Conservation (phyloP, 2,329 filamentous ascomycete species). For the Monosporascus ibericus region DNA sequence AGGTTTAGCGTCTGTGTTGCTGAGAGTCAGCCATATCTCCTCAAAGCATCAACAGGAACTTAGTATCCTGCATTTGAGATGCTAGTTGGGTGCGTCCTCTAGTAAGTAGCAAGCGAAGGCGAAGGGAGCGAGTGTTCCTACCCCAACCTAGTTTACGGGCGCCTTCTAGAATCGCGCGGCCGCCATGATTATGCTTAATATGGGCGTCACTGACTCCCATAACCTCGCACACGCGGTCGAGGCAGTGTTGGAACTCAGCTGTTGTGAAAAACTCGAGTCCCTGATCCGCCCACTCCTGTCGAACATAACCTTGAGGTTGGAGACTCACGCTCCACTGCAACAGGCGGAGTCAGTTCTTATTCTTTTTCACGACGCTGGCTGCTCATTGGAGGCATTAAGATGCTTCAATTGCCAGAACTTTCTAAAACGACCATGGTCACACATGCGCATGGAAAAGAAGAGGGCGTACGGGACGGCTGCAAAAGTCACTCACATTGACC, state of each 20-base stretch:
- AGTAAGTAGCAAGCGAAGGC: background rate
- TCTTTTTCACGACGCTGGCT: background rate
- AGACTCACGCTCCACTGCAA: conserved; percentile 59
- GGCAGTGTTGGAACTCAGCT: conserved; percentile 65
- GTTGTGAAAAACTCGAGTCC: conserved; percentile 70
- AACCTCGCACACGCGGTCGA: conserved; percentile 71
- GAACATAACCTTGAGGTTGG: conserved; percentile 66
- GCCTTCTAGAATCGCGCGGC: conserved; percentile 68
- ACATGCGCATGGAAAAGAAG: background rate
- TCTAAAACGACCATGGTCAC: background rate
- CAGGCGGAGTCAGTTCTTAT: background rate
- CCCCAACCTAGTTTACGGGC: conserved; percentile 66
- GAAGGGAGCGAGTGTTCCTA: background rate
- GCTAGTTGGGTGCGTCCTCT: no score
- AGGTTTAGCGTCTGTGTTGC: conserved; percentile 39
- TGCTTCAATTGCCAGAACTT: background rate
- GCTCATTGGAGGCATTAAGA: background rate
- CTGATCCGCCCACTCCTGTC: conserved; percentile 69
- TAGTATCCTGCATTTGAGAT: no score
- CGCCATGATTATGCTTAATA: conserved; percentile 68
- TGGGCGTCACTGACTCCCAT: conserved; percentile 67
- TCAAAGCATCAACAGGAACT: background rate
- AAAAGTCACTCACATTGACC: conserved; percentile 51
- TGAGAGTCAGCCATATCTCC: background rate
- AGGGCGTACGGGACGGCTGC: background rate